phyloP scores from a whole-genome alignment of 2,329 filamentous ascomycete genomes.

The Venturia aucupariae region DNA sequence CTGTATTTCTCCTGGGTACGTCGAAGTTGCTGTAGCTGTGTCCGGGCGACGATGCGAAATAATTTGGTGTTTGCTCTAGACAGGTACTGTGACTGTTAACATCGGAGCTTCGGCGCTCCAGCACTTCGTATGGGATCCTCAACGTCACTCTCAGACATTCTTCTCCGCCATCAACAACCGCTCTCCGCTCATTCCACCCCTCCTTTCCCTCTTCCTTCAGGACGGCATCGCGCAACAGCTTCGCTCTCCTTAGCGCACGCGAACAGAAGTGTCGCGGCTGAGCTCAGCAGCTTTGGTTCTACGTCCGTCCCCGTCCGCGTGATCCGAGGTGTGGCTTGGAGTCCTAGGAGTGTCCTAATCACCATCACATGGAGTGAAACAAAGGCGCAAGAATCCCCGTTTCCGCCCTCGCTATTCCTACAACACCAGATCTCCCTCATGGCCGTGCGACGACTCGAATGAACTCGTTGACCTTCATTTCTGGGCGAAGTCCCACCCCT shows the following conservation, averaged over 20 bases:
- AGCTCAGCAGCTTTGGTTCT: not conserved
- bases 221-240: not conserved
- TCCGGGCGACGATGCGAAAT: not conserved
- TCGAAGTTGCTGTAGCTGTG: not conserved
- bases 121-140: too few relatives aligned
- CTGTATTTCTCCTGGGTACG: too few relatives aligned
- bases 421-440: conserved; percentile 28
- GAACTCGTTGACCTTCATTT: conserved; percentile 96
- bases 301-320: not conserved
- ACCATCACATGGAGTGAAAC: conserved; percentile 6
- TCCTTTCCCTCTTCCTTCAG: not conserved
- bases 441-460: conserved; percentile 52
- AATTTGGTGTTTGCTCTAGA: not conserved
- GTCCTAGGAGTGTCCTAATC: not conserved
- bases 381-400: not conserved
- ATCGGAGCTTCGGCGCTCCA: not conserved
- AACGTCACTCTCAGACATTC: conserved; percentile 1
- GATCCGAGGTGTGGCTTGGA: not conserved
- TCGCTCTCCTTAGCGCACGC: not conserved
- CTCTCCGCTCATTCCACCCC: not conserved
- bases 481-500: conserved; percentile 56
- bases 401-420: conserved; percentile 4
- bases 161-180: not conserved
- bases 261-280: not conserved
- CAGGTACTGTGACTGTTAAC: not conserved